A percentile compares a stretch with the other conserved stretches of the same genome.
These are phyloP conservation scores for Crithidia bombi DNA, from an alignment of 208 protist species.

Conservation along the genomic window DNA sequence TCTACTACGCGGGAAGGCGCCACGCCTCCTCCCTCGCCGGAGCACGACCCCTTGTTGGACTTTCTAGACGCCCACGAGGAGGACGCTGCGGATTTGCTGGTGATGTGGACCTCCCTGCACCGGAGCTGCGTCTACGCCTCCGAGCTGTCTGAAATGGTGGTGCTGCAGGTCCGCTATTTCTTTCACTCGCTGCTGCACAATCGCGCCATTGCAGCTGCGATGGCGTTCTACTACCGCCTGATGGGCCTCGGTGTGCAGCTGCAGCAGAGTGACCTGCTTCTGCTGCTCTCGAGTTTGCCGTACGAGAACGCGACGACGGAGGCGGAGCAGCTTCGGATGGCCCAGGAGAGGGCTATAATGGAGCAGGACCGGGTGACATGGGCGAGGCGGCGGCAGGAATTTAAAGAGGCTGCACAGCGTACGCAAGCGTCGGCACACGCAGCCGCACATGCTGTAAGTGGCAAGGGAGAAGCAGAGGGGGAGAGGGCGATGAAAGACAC, in stretches of 20 bases:
- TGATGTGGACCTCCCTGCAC: slow-evolving; percentile 81
- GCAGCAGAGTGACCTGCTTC: slow-evolving; percentile 61
- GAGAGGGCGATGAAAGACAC: neutral
- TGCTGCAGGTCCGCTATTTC: slow-evolving; percentile 68
- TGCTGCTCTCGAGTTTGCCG: slow-evolving; percentile 75
- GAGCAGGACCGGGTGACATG: slow-evolving; percentile 29
- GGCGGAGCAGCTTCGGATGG: slow-evolving; percentile 25
- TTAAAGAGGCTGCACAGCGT: slow-evolving; percentile 2
- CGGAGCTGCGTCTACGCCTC: slow-evolving; percentile 81
- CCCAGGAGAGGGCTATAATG: slow-evolving; percentile 23
- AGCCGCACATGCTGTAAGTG: neutral
- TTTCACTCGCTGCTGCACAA: slow-evolving; percentile 73
- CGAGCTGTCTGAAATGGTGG: slow-evolving; percentile 68
- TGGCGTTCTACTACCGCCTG: slow-evolving; percentile 72
- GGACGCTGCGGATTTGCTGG: slow-evolving; percentile 72
- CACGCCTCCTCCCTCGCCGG: neutral
- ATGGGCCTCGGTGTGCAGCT: slow-evolving; percentile 75
- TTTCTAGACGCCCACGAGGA: slow-evolving; percentile 77
- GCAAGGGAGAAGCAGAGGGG: too few species aligned
- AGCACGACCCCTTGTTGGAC: slow-evolving; percentile 52
- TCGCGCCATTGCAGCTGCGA: slow-evolving; percentile 64
- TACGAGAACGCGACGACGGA: slow-evolving; percentile 64
- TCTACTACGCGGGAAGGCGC: neutral
- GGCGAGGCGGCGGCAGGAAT: slow-evolving; percentile 18
- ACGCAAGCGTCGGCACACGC: neutral